These are phyloP conservation scores for Teunomyces lycoperdinae DNA, from an alignment of 805 yeast species.

Conservation along the genomic window DNA sequence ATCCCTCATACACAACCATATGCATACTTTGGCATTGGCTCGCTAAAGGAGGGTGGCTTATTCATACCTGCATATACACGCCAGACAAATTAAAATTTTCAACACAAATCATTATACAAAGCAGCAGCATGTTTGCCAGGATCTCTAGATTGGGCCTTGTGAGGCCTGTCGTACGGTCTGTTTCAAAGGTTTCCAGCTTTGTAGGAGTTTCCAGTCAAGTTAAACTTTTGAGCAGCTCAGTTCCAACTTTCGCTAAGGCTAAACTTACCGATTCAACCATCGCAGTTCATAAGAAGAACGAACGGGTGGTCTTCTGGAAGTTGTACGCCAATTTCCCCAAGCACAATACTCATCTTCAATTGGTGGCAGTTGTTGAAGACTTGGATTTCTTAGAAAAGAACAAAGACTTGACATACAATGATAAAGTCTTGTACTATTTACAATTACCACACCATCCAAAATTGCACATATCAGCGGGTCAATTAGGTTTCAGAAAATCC, in stretches of 20 bases:
- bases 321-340: slow-evolving; percentile 74
- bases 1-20: not conserved
- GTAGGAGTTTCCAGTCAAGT: not conserved
- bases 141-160: slow-evolving; percentile 7
- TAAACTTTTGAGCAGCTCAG: not conserved
- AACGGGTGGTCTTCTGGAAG: slow-evolving; percentile 58
- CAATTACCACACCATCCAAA: slow-evolving; percentile 76
- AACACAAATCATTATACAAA: not conserved
- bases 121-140: slow-evolving; percentile 9
- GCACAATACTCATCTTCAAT: slow-evolving; percentile 80
- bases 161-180: not conserved
- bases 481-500: slow-evolving; percentile 83
- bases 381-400: slow-evolving; percentile 55
- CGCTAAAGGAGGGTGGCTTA: not conserved
- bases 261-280: slow-evolving; percentile 1
- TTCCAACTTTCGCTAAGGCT: not conserved
- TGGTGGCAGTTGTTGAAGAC: slow-evolving; percentile 69
- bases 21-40: not conserved
- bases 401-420: slow-evolving; percentile 54
- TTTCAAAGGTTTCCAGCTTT: not conserved
- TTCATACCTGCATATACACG: not conserved
- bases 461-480: slow-evolving; percentile 73
- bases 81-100: slow-evolving; percentile 1
- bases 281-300: slow-evolving; percentile 6
- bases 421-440: slow-evolving; percentile 72